Evolutionary conservation across 306 rosid genomes (phyloP).

Genomic region (Medicago lupulina): DNA sequence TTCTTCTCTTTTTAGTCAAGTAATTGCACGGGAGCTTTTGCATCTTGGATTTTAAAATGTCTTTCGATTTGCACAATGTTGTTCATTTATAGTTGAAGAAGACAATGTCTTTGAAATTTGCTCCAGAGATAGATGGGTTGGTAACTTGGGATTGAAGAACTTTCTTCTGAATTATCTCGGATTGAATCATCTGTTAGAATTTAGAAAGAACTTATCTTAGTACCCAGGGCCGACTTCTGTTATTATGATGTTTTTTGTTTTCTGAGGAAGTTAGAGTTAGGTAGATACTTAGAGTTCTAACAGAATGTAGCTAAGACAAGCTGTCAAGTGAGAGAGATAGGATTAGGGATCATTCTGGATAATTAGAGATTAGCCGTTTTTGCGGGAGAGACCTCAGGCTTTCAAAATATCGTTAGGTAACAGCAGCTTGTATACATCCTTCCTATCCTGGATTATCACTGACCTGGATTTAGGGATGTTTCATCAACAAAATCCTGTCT

Average conservation of each 20-base stretch:
- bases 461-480: background rate
- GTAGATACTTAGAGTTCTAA: background rate
- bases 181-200: background rate
- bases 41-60: conserved; percentile 34
- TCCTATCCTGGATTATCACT: background rate
- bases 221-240: background rate
- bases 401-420: background rate
- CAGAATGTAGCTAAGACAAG: background rate
- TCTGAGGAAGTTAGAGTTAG: background rate
- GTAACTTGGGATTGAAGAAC: background rate
- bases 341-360: background rate
- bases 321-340: background rate
- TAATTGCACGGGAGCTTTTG: background rate
- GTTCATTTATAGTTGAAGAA: conserved; percentile 12
- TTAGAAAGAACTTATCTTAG: background rate
- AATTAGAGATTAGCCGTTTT: background rate
- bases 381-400: background rate
- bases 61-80: conserved; percentile 1
- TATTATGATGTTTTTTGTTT: background rate
- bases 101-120: conserved; percentile 2
- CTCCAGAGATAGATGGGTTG: conserved; percentile 1
- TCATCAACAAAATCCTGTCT: background rate
- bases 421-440: background rate
- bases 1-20: no score
- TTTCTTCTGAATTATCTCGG: conserved; percentile 13